These are phyloP conservation scores for Mucor saturninus DNA, from an alignment of 371 early-diverging fungal genomes.

Conservation along the genomic window DNA sequence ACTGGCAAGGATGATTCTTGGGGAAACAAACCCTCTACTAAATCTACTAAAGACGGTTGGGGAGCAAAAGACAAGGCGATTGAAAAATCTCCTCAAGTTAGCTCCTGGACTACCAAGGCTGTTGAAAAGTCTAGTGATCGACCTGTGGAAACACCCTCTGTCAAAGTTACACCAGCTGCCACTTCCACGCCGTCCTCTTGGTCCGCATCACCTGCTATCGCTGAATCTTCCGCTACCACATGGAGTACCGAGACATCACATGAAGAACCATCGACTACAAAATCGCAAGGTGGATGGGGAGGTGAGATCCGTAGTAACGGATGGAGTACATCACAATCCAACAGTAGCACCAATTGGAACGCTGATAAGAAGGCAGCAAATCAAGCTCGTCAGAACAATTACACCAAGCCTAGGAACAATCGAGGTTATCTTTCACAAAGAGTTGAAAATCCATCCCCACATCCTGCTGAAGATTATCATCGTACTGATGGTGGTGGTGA, in stretches of 20 bases:
- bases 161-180: not conserved
- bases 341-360: conserved; percentile 6
- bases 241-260: not conserved
- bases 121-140: no score
- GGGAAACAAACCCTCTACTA: no score
- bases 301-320: not conserved
- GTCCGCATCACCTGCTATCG: not conserved
- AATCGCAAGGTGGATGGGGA: not conserved
- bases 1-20: no score
- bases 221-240: not conserved
- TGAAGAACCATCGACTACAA: not conserved
- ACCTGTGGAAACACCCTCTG: not conserved
- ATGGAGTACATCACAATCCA: conserved; percentile 11
- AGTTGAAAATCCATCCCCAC: conserved; percentile 1
- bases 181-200: not conserved
- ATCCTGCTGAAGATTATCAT: conserved; percentile 1
- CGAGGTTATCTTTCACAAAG: conserved; percentile 41
- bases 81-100: no score
- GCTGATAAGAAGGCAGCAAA: conserved; percentile 3
- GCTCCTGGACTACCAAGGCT: no score
- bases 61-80: no score
- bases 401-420: conserved; percentile 9
- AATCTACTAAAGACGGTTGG: no score
- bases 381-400: not conserved
- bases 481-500: no score